Base-by-base conservation (phyloP, 257 asterid genomes). In the Nicotiana benthamiana region DNA sequence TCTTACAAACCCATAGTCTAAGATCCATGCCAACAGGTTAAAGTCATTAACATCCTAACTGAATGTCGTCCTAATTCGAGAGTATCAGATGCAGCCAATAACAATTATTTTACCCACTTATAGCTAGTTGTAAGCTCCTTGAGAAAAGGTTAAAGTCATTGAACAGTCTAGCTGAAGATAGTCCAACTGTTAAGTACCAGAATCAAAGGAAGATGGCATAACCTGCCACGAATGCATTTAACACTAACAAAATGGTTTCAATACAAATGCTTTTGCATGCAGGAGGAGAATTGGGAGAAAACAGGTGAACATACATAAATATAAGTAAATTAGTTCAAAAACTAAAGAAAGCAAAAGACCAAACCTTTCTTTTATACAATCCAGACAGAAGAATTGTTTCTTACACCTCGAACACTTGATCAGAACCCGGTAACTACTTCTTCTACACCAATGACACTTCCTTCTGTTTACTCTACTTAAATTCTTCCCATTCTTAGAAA, bases 361-460 rank as follows among this genome's bases (percentile, higher is more conserved):
- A 72, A 36, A 96, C 98, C 99, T 91, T 75, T 90, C 90, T 85
- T 92, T 90, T 60, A 96, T 84, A 74, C 99, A 96, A 34, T 82
- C 92, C 68, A 82, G 57, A 81, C 99, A 94, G 83, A 92, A 96
- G 89, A 84, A 90, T n/a, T 90, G 97, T 48, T 90, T 94, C 83
- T 87, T 90, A 88, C 98, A 94, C 80, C 91, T 85, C 88, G 86
- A 86, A 80, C 99, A 94, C 90, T 87, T 94, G 84, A 90, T 89
- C 84, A 94, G 85, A 83, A 85, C 72, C 59, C 88, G 86, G 22
- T 80, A 59, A 34, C 82, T 85, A 70, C 85, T 88, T 76, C 85
- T 91, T 84, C 91, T 91, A 87, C 98, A 96, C 97, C 97, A 96
- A 84, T 96, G 99, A 77, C 98, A 96, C 82, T 89, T 91, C 93